Evolutionary conservation across 495 filamentous ascomycete genomes (phyloP), one percentile per base, ranked within the genome.

Genomic region (Daldinia loculata): DNA sequence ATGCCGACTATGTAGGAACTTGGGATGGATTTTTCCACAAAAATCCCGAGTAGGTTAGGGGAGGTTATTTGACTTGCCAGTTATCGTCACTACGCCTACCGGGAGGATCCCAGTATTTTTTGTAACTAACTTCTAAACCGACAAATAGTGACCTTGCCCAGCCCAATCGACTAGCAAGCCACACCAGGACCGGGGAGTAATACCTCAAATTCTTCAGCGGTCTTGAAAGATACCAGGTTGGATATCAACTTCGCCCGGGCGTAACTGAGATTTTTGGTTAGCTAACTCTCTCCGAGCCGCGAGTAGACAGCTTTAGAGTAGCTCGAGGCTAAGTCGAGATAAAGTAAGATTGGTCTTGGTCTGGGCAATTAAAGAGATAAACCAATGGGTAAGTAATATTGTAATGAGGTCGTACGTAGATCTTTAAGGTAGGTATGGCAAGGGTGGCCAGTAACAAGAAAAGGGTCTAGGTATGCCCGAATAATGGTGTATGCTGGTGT

Each of bases 141-240:
- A 72, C 71, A 69, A 61, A 68, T 75, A 62, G 65, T 68, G 74
- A 66, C 75, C 74, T 73, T 77, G 75, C 55, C 61, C 30, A 58
- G 52, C 36, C 53, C 58, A 70, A 76, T 76, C 70, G 70, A 67
- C 59, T 71, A 70, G 67, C 72, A 74, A 74, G 74, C 74, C 60
- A 69, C 66, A 63, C 67, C 65, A 71, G 62, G 62, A 62, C 61
- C 59, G 60, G 60, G 57, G 61, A 56, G 26, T 19, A 29, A 61
- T 45, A 64, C 36, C 30, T 64, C 22, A 26, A 60, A 45, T 56
- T 63, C 52, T 60, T 58, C 57, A 66, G 69, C 66, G 56, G 53
- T 61, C 56, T 67, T 67, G 39, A 75, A 68, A 63, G 43, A 69
- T 67, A 63, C 55, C 57, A 69, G 59, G 45, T 75, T 70, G 61